Evolutionary conservation across 192 early-diverging fungal species (phyloP).

Genomic region (Gryganskiella cystojenkinii): DNA sequence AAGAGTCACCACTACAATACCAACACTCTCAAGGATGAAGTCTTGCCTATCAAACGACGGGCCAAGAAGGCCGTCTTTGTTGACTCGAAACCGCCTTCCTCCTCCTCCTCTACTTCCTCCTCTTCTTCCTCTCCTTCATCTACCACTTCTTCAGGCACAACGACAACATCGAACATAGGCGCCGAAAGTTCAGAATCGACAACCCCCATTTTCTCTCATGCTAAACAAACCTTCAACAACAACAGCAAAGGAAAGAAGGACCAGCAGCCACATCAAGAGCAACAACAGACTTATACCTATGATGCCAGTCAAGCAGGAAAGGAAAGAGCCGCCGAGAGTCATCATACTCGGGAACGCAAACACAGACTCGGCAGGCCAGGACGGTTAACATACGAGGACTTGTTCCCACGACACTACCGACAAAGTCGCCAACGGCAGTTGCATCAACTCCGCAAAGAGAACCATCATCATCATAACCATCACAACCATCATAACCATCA

Average conservation of each 20-base stretch:
- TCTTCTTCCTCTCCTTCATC: too few relatives aligned
- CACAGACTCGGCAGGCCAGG: background rate
- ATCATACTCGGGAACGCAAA: too few relatives aligned
- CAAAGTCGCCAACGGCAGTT: slow-evolving; percentile 10
- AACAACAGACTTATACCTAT: too few relatives aligned
- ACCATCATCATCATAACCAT: slow-evolving; percentile 5
- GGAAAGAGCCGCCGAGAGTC: too few relatives aligned
- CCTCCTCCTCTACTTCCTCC: too few relatives aligned
- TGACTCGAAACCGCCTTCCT: background rate
- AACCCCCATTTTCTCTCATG: too few relatives aligned
- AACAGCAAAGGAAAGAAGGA: too few relatives aligned
- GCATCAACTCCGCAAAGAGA: slow-evolving; percentile 15
- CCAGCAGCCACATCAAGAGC: slow-evolving; percentile 7
- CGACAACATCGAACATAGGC: too few relatives aligned
- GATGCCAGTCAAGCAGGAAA: too few relatives aligned
- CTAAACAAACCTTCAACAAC: too few relatives aligned
- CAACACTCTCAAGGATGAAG: background rate
- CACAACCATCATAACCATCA: slow-evolving; percentile 6
- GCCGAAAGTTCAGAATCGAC: too few relatives aligned
- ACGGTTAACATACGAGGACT: slow-evolving; percentile 16
- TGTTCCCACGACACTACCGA: slow-evolving; percentile 15
- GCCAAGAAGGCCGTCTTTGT: slow-evolving; percentile 9
- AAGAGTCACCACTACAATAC: background rate
- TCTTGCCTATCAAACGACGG: slow-evolving; percentile 1
- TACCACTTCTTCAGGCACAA: too few relatives aligned